A percentile compares a stretch with the other conserved stretches of the same genome.
These are phyloP conservation scores for Boletus sp. DNA, from an alignment of 768 basidiomycete species.

Conservation along the genomic window DNA sequence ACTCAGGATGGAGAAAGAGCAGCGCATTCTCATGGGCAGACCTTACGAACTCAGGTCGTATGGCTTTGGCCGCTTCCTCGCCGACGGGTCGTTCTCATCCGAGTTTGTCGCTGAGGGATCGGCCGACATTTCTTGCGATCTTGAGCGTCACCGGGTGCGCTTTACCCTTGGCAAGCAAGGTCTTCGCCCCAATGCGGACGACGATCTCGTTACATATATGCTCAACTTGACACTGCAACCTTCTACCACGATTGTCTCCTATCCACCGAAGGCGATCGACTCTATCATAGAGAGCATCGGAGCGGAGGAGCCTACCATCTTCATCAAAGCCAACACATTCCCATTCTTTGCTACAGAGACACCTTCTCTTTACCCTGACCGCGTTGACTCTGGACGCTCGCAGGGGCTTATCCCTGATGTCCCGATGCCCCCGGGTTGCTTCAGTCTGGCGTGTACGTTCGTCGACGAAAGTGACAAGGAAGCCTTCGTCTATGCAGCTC, in stretches of 20 bases:
- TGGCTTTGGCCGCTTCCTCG: slow-evolving; percentile 36
- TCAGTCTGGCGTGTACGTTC: slow-evolving; percentile 32
- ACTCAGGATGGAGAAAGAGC: slow-evolving; percentile 24
- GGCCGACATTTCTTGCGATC: slow-evolving; percentile 36
- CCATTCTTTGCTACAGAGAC: slow-evolving; percentile 25
- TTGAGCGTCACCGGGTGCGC: slow-evolving; percentile 30
- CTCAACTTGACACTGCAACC: neutral
- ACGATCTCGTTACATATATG: neutral
- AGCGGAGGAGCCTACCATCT: slow-evolving; percentile 19
- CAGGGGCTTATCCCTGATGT: slow-evolving; percentile 27
- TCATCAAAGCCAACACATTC: slow-evolving; percentile 33
- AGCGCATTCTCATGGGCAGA: slow-evolving; percentile 18
- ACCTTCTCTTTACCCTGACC: accelerated
- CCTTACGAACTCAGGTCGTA: slow-evolving; percentile 25
- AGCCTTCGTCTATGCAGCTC: slow-evolving; percentile 28
- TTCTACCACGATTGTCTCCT: slow-evolving; percentile 16
- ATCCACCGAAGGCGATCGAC: slow-evolving; percentile 18
- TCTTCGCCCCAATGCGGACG: slow-evolving; percentile 8
- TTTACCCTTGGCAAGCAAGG: slow-evolving; percentile 29
- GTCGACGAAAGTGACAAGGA: slow-evolving; percentile 20
- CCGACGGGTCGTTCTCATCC: slow-evolving; percentile 33
- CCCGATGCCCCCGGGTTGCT: slow-evolving; percentile 28
- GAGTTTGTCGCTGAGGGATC: slow-evolving; percentile 27
- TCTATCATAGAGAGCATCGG: slow-evolving; percentile 16
- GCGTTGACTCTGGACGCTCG: slow-evolving; percentile 13